Percentiles rank a stretch among this genome's conserved stretches.
Conservation (phyloP, 768 basidiomycete genomes). For the Boletus tomentosulus region DNA sequence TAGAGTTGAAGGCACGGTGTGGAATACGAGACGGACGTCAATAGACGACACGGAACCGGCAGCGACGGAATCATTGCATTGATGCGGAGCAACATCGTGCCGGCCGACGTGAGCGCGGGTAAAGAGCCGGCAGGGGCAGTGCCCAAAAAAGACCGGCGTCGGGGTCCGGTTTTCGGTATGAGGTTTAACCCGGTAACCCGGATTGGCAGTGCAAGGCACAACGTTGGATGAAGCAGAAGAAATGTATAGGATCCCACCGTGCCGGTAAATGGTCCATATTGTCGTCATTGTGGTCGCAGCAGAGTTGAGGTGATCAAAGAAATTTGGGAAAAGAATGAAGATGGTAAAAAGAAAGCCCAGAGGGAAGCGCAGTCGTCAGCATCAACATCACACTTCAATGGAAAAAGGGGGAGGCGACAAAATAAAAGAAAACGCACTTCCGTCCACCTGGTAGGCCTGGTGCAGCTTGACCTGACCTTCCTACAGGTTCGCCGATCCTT, state of each 20-base stretch:
- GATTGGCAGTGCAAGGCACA: neutral
- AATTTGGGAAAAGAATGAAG: neutral
- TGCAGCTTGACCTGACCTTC: conserved; percentile 3
- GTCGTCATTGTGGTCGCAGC: conserved; percentile 1
- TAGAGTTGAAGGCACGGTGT: neutral
- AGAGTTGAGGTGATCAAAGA: neutral
- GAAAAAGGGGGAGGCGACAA: neutral
- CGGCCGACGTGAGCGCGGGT: neutral
- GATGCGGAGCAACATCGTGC: conserved; percentile 4
- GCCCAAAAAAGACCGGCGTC: neutral
- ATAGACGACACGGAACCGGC: conserved; percentile 4
- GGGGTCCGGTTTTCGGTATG: conserved; percentile 3
- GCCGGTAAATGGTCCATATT: neutral
- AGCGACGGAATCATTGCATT: neutral
- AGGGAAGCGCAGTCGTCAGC: conserved; percentile 9
- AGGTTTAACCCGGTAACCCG: conserved; percentile 7
- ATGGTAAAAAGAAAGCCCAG: neutral
- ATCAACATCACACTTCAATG: neutral
- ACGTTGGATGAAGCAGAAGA: neutral
- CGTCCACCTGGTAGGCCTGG: conserved; percentile 19
- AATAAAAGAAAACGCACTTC: conserved; percentile 22
- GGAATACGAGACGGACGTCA: neutral
- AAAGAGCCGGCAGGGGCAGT: conserved; percentile 17
- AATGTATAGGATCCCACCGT: neutral
- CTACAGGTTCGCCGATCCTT: neutral